These are phyloP conservation scores for Trichophyton simii DNA, from an alignment of 2,329 filamentous ascomycete species.

Conservation along the genomic window DNA sequence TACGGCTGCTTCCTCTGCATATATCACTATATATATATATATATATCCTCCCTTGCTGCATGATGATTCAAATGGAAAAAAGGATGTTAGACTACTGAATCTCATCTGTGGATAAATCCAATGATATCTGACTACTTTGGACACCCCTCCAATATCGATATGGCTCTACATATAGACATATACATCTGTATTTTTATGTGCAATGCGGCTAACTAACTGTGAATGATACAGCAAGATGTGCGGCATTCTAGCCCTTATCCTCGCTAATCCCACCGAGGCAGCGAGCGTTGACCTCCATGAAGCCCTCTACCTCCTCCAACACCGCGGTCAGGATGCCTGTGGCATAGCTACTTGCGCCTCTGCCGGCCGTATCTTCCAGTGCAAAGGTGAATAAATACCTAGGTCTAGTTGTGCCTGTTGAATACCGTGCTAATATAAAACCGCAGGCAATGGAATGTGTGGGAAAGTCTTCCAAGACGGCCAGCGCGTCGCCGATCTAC, in stretches of 20 bases:
- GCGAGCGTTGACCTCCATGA: constrained; percentile 58
- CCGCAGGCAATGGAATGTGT: constrained; percentile 64
- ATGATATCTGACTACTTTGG: constrained; percentile 13
- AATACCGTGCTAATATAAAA: not conserved
- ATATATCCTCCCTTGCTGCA: not conserved
- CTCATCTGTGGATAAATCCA: constrained; percentile 29
- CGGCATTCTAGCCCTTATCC: constrained; percentile 49
- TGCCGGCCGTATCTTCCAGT: constrained; percentile 72
- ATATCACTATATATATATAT: not conserved
- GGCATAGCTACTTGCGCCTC: constrained; percentile 65
- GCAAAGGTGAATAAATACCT: constrained; percentile 42
- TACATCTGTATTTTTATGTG: not conserved
- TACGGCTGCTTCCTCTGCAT: not conserved
- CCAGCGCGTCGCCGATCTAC: constrained; percentile 57
- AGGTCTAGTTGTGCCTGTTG: not conserved
- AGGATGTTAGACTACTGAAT: constrained; percentile 40
- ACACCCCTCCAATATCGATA: not conserved
- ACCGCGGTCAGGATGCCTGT: constrained; percentile 76
- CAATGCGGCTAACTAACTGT: not conserved
- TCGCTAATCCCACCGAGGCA: constrained; percentile 42
- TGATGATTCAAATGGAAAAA: not conserved
- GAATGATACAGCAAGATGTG: constrained; percentile 39
- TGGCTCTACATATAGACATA: not conserved
- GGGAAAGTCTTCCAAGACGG: constrained; percentile 75
- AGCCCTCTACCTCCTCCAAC: constrained; percentile 57